Percentiles rank a stretch among this genome's conserved stretches.
Conservation (phyloP, 257 asterid genomes). For the Rhazya stricta region DNA sequence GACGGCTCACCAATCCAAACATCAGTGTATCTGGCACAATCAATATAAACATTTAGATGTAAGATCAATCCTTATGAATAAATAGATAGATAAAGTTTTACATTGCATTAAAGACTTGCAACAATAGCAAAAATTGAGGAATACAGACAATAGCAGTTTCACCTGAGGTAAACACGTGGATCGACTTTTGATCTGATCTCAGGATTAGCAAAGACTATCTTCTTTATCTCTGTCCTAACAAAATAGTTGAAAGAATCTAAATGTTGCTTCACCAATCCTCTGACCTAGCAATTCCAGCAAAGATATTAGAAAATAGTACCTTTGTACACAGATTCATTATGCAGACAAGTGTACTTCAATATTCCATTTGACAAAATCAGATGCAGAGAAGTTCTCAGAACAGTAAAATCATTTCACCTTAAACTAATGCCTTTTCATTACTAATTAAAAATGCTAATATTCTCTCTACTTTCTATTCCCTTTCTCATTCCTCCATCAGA, state of each 20-base stretch:
- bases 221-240: constrained; percentile 51
- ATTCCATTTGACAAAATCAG: not conserved
- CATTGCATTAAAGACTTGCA: not conserved
- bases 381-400: not conserved
- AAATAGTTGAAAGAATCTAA: constrained; percentile 87
- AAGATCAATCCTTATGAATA: not conserved
- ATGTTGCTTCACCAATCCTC: constrained; percentile 92
- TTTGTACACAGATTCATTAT: not conserved
- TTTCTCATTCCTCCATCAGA: not conserved
- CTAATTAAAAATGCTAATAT: not conserved
- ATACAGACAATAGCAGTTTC: not conserved
- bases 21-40: constrained; percentile 52
- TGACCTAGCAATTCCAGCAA: constrained; percentile 49
- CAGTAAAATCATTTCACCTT: not conserved
- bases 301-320: not conserved
- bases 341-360: not conserved
- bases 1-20: constrained; percentile 71
- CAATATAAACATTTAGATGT: constrained; percentile 1
- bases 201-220: constrained; percentile 62
- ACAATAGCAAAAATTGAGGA: not conserved
- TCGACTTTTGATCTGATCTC: constrained; percentile 39
- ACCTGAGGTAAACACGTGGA: constrained; percentile 49
- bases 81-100: not conserved
- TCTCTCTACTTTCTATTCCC: not conserved
- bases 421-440: not conserved